Evolutionary conservation across 495 filamentous ascomycete species (phyloP).

Genomic region (Aspergillus avenaceus): DNA sequence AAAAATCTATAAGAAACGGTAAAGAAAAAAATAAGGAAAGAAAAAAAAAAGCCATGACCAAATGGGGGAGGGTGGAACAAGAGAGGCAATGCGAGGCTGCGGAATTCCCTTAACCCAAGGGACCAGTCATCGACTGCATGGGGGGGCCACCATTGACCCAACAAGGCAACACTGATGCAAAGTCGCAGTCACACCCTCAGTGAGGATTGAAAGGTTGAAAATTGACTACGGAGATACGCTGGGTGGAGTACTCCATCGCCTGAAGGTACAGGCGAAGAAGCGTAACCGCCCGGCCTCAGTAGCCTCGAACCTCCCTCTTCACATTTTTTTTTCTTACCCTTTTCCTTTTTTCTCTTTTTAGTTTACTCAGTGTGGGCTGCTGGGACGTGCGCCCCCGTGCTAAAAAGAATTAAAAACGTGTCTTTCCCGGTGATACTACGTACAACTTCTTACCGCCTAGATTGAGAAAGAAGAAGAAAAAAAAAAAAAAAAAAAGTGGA

Average conservation of each 20-base stretch:
- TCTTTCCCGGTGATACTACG: not conserved
- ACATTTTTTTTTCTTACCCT: no score
- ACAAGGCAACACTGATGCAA: not conserved
- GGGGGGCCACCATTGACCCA: not conserved
- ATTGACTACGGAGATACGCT: no score
- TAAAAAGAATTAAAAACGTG: not conserved
- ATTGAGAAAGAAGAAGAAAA: no score
- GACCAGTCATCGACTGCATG: not conserved
- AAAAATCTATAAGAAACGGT: no score
- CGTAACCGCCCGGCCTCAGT: not conserved
- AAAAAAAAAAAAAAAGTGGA: no score
- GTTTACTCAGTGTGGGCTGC: not conserved
- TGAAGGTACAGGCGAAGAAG: not conserved
- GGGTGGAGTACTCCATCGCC: not conserved
- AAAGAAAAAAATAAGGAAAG: not conserved
- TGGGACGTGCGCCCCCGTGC: not conserved
- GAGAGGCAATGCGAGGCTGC: not conserved
- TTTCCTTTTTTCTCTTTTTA: no score
- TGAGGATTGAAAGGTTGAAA: not conserved
- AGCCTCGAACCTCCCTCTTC: no score
- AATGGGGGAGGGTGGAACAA: not conserved
- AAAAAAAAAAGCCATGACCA: not conserved
- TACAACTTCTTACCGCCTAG: not conserved
- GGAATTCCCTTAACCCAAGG: not conserved
- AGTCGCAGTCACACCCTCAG: not conserved